Evolutionary conservation across 2,329 filamentous ascomycete genomes (phyloP).

Genomic region (Davidsoniella australis): DNA sequence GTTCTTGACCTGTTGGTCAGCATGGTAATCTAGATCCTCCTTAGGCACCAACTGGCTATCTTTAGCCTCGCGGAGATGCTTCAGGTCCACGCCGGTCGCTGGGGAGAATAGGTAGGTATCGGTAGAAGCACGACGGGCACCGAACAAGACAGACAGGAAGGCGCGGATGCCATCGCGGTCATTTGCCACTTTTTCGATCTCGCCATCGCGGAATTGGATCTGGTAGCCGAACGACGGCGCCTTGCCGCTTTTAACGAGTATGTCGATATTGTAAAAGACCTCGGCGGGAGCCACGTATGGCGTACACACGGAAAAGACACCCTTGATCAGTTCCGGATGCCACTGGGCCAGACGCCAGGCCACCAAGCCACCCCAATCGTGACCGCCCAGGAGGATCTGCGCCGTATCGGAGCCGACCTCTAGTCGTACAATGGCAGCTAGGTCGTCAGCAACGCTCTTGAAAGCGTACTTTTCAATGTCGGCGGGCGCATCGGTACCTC

Average conservation of each 20-base stretch:
- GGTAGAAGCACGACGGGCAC: constrained; percentile 24
- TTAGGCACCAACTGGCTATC: constrained; percentile 42
- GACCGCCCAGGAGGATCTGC: constrained; percentile 66
- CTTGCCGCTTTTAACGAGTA: constrained; percentile 34
- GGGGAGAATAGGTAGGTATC: constrained; percentile 35
- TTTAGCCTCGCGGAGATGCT: constrained; percentile 44
- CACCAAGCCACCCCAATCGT: constrained; percentile 79
- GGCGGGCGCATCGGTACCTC: constrained; percentile 52
- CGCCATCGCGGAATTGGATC: constrained; percentile 55
- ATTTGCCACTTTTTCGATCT: constrained; percentile 41
- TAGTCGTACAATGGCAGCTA: constrained; percentile 52
- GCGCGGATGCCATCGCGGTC: constrained; percentile 46
- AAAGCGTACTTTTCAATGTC: constrained; percentile 46
- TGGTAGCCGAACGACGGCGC: constrained; percentile 70
- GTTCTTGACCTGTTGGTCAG: constrained; percentile 48
- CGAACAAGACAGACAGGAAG: constrained; percentile 57
- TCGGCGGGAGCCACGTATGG: constrained; percentile 44
- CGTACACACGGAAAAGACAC: constrained; percentile 67
- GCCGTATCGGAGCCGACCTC: constrained; percentile 25
- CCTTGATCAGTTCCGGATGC: constrained; percentile 54
- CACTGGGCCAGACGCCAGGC: constrained; percentile 60
- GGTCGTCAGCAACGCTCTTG: constrained; percentile 57
- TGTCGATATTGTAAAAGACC: constrained; percentile 38
- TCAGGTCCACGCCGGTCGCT: constrained; percentile 39
- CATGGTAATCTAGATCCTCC: constrained; percentile 65